Evolutionary conservation across 2,329 filamentous ascomycete species (phyloP).

Genomic region (Alternaria conjuncta): DNA sequence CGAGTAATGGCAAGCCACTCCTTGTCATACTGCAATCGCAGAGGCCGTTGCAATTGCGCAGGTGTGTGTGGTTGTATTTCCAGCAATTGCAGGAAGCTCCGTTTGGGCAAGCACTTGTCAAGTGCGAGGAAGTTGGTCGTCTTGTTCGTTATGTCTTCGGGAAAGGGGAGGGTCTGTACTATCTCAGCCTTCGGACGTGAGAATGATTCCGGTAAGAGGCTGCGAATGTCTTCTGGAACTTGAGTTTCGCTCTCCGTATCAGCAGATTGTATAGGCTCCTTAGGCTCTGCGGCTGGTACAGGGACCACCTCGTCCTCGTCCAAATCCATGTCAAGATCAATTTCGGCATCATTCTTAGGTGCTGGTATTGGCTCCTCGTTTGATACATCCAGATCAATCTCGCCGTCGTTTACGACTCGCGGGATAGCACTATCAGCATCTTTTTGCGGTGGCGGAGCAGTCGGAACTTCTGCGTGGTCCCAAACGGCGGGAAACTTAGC

Average conservation of each 20-base stretch:
- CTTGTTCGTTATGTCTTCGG: slow-evolving; percentile 76
- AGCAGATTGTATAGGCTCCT: slow-evolving; percentile 12
- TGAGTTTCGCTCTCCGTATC: slow-evolving; percentile 21
- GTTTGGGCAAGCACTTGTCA: slow-evolving; percentile 84
- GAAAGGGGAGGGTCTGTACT: slow-evolving; percentile 61
- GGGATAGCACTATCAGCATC: slow-evolving; percentile 2
- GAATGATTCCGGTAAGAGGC: slow-evolving; percentile 80
- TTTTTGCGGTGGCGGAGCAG: slow-evolving; percentile 51
- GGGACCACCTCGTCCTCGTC: slow-evolving; percentile 39
- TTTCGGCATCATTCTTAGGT: slow-evolving; percentile 43
- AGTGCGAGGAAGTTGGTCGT: slow-evolving; percentile 84
- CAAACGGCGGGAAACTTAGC: slow-evolving; percentile 78
- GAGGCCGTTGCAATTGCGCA: slow-evolving; percentile 53
- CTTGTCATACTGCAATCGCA: slow-evolving; percentile 78
- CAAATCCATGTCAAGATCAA: slow-evolving; percentile 53
- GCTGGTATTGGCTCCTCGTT: slow-evolving; percentile 50
- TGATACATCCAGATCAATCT: slow-evolving; percentile 61
- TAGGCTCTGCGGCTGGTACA: not conserved
- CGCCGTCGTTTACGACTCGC: slow-evolving; percentile 63
- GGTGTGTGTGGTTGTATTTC: slow-evolving; percentile 51
- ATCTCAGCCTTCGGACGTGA: slow-evolving; percentile 39
- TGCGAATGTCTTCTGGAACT: slow-evolving; percentile 70
- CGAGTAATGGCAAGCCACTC: slow-evolving; percentile 97
- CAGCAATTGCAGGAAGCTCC: slow-evolving; percentile 82
- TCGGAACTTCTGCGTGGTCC: slow-evolving; percentile 56